Conservation (phyloP, 305 asterid genomes). For the Fraxinus baroniana region DNA sequence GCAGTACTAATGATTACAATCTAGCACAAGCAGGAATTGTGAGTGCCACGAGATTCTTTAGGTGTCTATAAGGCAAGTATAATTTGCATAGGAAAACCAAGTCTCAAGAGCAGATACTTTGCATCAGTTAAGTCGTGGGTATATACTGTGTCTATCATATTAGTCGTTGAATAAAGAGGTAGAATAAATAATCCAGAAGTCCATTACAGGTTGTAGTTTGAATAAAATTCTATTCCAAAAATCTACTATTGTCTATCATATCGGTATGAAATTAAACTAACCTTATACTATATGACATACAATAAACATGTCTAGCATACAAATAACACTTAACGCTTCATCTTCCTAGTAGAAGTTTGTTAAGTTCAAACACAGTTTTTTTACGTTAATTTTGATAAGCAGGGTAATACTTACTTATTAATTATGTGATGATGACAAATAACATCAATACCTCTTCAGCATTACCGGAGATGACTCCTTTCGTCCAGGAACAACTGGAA, state of each 20-base stretch:
- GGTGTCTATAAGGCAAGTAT: background rate
- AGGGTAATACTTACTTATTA: background rate
- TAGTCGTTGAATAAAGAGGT: background rate
- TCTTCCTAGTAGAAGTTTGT: background rate
- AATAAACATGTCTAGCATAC: background rate
- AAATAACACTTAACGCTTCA: background rate
- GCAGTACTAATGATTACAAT: background rate
- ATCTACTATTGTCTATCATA: background rate
- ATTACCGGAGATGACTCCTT: conserved; percentile 66
- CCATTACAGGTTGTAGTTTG: background rate
- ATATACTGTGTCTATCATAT: background rate
- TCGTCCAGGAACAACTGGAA: conserved; percentile 61
- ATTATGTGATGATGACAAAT: conserved; percentile 10
- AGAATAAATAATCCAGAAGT: background rate
- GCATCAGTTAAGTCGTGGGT: background rate
- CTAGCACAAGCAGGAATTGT: background rate
- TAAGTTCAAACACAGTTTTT: background rate
- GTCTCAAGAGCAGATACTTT: background rate
- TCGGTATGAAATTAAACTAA: background rate
- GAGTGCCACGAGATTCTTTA: background rate
- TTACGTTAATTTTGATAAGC: background rate
- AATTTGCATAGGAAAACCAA: background rate
- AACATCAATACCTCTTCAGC: conserved; percentile 68
- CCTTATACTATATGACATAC: background rate
- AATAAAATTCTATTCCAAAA: background rate